These are phyloP conservation scores for Kalanchoe fedtschenkoi DNA, from an alignment of 164 flowering plant species.

Conservation along the genomic window DNA sequence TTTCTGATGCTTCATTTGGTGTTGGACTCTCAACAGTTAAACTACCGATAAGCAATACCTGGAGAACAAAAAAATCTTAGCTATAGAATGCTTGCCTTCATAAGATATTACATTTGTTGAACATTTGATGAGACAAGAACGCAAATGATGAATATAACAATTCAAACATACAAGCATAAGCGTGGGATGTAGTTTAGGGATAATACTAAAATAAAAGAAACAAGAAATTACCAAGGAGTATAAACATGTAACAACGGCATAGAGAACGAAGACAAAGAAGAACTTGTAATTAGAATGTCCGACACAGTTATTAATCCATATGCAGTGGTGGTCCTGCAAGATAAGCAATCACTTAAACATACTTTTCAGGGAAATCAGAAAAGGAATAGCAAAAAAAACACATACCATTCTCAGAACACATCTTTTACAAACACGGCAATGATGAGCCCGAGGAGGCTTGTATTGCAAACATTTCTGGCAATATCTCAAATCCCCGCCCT, in stretches of 20 bases:
- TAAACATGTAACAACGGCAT: slow-evolving; percentile 63
- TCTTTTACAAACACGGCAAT: slow-evolving; percentile 86
- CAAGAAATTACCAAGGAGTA: slow-evolving; percentile 62
- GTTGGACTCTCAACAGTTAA: slow-evolving; percentile 27
- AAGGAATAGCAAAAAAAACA: slow-evolving; percentile 11
- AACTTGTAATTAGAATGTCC: slow-evolving; percentile 88
- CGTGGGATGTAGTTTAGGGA: too few species aligned
- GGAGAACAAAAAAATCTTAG: background rate
- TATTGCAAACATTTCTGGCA: slow-evolving; percentile 87
- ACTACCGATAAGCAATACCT: slow-evolving; percentile 72
- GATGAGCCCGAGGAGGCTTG: slow-evolving; percentile 96
- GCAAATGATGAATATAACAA: too few species aligned
- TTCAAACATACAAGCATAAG: too few species aligned
- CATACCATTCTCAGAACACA: slow-evolving; percentile 93
- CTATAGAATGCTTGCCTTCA: background rate
- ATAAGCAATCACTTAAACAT: slow-evolving; percentile 17
- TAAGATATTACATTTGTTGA: too few species aligned
- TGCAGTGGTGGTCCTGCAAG: slow-evolving; percentile 91
- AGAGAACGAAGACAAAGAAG: slow-evolving; percentile 73
- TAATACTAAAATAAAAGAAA: background rate
- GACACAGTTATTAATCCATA: slow-evolving; percentile 91
- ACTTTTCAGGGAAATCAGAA: slow-evolving; percentile 8
- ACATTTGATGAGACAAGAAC: too few species aligned
- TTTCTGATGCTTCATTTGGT: slow-evolving; percentile 27
- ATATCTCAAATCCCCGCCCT: slow-evolving; percentile 93